A percentile compares a stretch with the other conserved stretches of the same genome.
These are phyloP conservation scores for Pseudocercospora musae DNA, from an alignment of 2,329 filamentous ascomycete genomes.

Conservation along the genomic window DNA sequence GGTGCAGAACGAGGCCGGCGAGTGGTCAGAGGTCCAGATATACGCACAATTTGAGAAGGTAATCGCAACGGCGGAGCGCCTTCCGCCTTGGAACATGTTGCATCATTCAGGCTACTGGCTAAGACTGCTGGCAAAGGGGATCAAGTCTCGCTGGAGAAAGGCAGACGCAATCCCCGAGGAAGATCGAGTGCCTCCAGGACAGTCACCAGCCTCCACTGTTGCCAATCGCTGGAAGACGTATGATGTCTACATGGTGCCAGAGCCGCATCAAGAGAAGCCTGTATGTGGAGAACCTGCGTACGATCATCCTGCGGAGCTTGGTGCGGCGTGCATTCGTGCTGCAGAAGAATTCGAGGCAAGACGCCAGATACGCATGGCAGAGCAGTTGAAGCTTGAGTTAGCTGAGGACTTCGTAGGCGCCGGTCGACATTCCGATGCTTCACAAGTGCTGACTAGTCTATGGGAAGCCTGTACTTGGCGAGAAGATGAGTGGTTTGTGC, in stretches of 20 bases:
- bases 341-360: conserved; percentile 49
- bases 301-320: conserved; percentile 52
- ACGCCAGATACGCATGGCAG: conserved; percentile 53
- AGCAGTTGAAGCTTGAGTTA: conserved; percentile 54
- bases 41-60: conserved; percentile 53
- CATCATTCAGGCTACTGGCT: conserved; percentile 64
- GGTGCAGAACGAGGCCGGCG: conserved; percentile 11
- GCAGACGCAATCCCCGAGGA: conserved; percentile 58
- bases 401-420: conserved; percentile 53
- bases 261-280: conserved; percentile 55
- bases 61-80: conserved; percentile 46
- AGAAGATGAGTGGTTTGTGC: conserved; percentile 56
- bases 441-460: conserved; percentile 50
- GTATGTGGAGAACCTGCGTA: conserved; percentile 44
- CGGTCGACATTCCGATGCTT: conserved; percentile 50
- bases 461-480: conserved; percentile 60
- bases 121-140: conserved; percentile 52
- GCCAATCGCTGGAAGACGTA: conserved; percentile 54
- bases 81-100: conserved; percentile 57
- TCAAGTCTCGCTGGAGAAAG: conserved; percentile 48
- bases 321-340: conserved; percentile 48
- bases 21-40: conserved; percentile 25
- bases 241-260: conserved; percentile 59
- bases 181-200: conserved; percentile 54
- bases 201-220: conserved; percentile 55